Percentiles rank a stretch among this genome's conserved stretches.
Evolutionary conservation across 108 stramenopile species (phyloP).

Genomic region (Bacterosira constricta): DNA sequence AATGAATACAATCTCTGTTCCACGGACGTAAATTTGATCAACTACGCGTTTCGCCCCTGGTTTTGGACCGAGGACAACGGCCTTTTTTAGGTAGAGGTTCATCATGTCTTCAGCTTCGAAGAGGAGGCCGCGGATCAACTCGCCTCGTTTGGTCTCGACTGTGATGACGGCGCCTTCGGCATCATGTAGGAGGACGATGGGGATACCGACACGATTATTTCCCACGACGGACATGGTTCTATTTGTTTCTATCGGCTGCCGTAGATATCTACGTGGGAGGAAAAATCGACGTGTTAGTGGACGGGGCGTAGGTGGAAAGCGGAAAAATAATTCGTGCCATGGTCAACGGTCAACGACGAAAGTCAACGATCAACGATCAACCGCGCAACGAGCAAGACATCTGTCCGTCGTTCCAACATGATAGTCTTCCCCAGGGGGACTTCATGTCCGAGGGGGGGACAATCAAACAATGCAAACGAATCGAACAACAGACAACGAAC

Average conservation of each 20-base stretch:
- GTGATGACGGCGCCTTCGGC: constrained; percentile 86
- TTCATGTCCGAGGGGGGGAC: too few species aligned
- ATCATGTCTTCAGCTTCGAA: constrained; percentile 93
- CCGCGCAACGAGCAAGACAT: neutral
- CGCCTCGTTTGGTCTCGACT: constrained; percentile 85
- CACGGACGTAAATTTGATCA: constrained; percentile 81
- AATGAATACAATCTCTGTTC: constrained; percentile 86
- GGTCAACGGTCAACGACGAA: too few species aligned
- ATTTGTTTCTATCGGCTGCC: neutral
- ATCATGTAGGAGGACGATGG: constrained; percentile 88
- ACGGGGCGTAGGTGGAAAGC: too few species aligned
- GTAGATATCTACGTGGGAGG: neutral
- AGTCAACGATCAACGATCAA: neutral
- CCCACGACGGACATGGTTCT: constrained; percentile 83
- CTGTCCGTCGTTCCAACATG: neutral
- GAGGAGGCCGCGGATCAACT: constrained; percentile 81
- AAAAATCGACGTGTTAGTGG: neutral
- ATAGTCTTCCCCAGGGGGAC: too few species aligned
- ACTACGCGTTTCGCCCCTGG: constrained; percentile 71
- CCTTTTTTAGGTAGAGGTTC: constrained; percentile 89
- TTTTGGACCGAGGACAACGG: constrained; percentile 60
- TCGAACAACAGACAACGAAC: too few species aligned
- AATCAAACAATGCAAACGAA: too few species aligned
- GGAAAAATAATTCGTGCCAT: too few species aligned
- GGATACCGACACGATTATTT: constrained; percentile 90